Percentiles rank a stretch among this genome's conserved stretches.
Evolutionary conservation across 2,329 filamentous ascomycete species (phyloP).

Genomic region (Fusarium bulbicola): DNA sequence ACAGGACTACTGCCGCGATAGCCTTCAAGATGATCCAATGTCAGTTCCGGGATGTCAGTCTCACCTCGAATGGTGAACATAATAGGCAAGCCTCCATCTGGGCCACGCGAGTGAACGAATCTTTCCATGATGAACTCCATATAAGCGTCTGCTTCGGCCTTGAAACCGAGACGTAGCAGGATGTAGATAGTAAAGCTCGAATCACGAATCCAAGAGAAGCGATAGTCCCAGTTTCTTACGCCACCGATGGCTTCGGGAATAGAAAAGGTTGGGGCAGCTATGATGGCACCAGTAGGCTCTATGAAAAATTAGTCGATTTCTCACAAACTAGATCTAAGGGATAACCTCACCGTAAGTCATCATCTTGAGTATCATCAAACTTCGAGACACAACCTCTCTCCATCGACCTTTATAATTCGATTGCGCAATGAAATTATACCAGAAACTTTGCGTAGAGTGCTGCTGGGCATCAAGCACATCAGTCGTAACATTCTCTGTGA

Average conservation of each 20-base stretch:
- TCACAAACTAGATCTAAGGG: fast-evolving
- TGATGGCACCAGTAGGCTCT: constrained; percentile 80
- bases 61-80: constrained; percentile 84
- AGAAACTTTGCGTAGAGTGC: constrained; percentile 75
- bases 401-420: constrained; percentile 77
- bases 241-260: constrained; percentile 79
- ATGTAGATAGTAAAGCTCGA: constrained; percentile 83
- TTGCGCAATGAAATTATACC: constrained; percentile 77
- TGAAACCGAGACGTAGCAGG: constrained; percentile 78
- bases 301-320: not conserved
- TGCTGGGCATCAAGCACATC: constrained; percentile 69
- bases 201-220: constrained; percentile 82
- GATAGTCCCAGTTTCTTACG: constrained; percentile 73
- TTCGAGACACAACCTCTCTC: constrained; percentile 75
- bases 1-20: constrained; percentile 77
- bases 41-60: constrained; percentile 76
- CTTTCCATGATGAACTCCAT: constrained; percentile 81
- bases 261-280: constrained; percentile 80
- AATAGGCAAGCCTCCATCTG: constrained; percentile 74
- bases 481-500: constrained; percentile 66
- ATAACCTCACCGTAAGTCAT: constrained; percentile 65
- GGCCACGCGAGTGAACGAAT: constrained; percentile 67
- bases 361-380: constrained; percentile 78
- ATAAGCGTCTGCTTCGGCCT: constrained; percentile 78
- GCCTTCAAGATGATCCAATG: constrained; percentile 75